Evolutionary conservation across 345 rosid species (phyloP).

Genomic region (Ailanthus altissimus): DNA sequence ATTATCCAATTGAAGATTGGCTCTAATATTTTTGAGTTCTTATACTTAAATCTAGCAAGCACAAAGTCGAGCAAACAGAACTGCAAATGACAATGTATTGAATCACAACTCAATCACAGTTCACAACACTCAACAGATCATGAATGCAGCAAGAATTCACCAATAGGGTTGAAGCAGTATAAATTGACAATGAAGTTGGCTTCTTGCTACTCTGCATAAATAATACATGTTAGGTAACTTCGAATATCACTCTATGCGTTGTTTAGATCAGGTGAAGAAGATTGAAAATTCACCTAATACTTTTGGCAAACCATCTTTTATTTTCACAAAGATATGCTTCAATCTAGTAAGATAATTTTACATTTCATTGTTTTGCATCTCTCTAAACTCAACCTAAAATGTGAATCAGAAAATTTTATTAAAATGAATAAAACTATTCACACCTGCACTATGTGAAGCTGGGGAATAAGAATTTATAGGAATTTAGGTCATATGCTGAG

Average conservation of each 20-base stretch:
- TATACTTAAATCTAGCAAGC: neutral
- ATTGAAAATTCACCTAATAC: neutral
- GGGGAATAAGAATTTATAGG: neutral
- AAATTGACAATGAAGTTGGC: neutral
- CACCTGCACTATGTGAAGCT: neutral
- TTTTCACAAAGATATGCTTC: neutral
- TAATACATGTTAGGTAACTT: neutral
- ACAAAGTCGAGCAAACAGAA: neutral
- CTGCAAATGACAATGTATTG: neutral
- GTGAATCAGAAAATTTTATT: neutral
- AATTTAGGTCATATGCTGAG: neutral
- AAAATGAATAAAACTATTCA: neutral
- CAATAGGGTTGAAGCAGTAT: neutral
- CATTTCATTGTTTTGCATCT: neutral
- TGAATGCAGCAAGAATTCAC: neutral
- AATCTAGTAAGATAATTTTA: neutral
- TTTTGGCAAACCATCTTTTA: neutral
- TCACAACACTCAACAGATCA: neutral
- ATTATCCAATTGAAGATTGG: neutral
- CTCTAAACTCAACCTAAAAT: neutral
- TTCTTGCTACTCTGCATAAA: neutral
- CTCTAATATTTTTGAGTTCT: neutral
- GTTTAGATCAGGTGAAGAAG: neutral
- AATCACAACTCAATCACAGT: no score
- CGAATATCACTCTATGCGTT: neutral